Base-by-base conservation (phyloP, 2,329 filamentous ascomycete species). In the Diplodia mutila region DNA sequence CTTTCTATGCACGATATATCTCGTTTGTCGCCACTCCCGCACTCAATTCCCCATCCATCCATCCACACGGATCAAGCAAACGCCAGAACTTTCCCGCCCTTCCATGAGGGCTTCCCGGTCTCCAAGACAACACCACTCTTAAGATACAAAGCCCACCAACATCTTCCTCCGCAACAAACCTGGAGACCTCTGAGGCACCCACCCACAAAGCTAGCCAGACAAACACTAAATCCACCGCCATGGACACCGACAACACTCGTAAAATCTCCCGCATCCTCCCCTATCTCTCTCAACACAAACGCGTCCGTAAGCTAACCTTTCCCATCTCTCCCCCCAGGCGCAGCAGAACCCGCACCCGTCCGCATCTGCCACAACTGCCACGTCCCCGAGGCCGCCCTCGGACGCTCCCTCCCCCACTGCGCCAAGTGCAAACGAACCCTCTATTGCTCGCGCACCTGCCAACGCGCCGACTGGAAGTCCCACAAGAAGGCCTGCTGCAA, bases 401-500 rank as follows among this genome's bases (percentile, higher is more conserved):
- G 27, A 1, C 27, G 27, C 27, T 14, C 25, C 3, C 51, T 53
- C 27, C n/a, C 16, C 14, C 18, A 32, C 37, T 81, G 79, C 70
- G 75, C 72, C 21, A 77, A 77, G 66, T 81, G 79, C 69, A 77
- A 80, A 67, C 79, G 74, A 64, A 74, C 77, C 16, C 65, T 69
- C 7, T 81, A 81, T 71, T 81, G 79, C 71, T 76, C 73, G 8
- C 77, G 79, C 25, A 77, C 80, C 34, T 81, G 79, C 72, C 78
- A 79, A 67, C 80, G 80, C 69, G 75, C 76, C 25, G 71, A 76
- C 42, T 73, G 75, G 69, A 80, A 80, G 67, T 69, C 73, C 51
- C 79, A 81, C 71, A 81, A 81, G 73, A 80, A 79, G 68, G 73
- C 75, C 39, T 81, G 79, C 69, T 75, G 78, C 6, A 70, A 32